Conservation (phyloP, 768 basidiomycete genomes). For the Filobasidium wieringae region DNA sequence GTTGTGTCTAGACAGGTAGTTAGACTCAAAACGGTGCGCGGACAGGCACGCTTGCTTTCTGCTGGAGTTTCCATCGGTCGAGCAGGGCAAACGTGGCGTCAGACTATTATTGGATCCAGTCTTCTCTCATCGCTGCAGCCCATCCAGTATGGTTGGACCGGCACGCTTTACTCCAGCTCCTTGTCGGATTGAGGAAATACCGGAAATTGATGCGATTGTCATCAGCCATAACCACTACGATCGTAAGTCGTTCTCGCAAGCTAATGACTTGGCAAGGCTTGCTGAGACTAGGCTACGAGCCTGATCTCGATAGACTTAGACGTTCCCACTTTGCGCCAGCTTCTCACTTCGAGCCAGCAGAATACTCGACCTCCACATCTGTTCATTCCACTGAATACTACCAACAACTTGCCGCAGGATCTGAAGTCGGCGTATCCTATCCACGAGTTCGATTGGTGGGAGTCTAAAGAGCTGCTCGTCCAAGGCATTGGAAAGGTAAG, state of each 20-base stretch:
- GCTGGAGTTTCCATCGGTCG: slow-evolving; percentile 33
- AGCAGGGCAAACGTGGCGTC: slow-evolving; percentile 23
- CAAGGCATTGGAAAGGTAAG: slow-evolving; percentile 23
- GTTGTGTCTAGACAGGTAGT: neutral
- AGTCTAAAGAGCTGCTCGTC: slow-evolving; percentile 37
- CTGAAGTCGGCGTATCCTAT: slow-evolving; percentile 36
- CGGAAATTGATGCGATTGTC: slow-evolving; percentile 52
- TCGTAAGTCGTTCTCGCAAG: too few species aligned
- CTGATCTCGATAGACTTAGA: slow-evolving; percentile 15
- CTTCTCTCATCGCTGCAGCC: slow-evolving; percentile 34
- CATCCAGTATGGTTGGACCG: slow-evolving; percentile 21
- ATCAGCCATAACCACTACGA: slow-evolving; percentile 48
- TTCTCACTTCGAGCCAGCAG: slow-evolving; percentile 40
- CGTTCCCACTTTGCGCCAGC: slow-evolving; percentile 17
- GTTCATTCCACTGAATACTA: slow-evolving; percentile 53
- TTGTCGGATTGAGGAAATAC: slow-evolving; percentile 48
- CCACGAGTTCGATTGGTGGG: slow-evolving; percentile 59
- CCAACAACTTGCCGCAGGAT: slow-evolving; percentile 40
- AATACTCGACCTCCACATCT: slow-evolving; percentile 47
- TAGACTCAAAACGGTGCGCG: slow-evolving; percentile 9
- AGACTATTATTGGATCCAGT: slow-evolving; percentile 39
- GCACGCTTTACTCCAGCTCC: slow-evolving; percentile 37
- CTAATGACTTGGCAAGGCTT: too few species aligned
- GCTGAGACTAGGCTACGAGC: neutral
- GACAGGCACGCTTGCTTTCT: slow-evolving; percentile 40